phyloP scores from a whole-genome alignment of 805 yeast species.

The Wickerhamia fluorescens region DNA sequence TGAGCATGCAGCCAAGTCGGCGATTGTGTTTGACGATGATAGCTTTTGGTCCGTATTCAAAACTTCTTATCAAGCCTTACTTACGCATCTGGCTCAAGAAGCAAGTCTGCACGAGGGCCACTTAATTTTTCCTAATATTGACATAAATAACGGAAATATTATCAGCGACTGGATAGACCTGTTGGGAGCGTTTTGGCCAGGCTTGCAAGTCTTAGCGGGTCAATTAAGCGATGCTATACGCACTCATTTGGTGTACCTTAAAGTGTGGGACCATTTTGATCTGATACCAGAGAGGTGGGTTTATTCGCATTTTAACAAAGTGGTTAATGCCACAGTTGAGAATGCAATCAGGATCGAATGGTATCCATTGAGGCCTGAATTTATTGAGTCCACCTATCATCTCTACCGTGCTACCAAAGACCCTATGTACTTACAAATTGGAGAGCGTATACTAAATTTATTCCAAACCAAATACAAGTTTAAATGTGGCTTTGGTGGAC shows the following conservation, averaged over 20 bases:
- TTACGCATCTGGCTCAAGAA: conserved; percentile 32
- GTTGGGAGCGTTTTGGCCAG: conserved; percentile 83
- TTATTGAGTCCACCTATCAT: conserved; percentile 81
- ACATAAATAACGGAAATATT: conserved; percentile 43
- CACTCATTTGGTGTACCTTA: conserved; percentile 56
- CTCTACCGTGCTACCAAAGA: conserved; percentile 79
- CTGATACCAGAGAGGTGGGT: conserved; percentile 90
- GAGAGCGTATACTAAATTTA: conserved; percentile 54
- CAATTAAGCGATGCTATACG: conserved; percentile 57
- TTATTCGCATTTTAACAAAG: conserved; percentile 7
- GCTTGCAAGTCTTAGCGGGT: conserved; percentile 74
- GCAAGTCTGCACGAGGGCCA: conserved; percentile 14
- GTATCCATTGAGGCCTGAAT: conserved; percentile 93
- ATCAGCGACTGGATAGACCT: conserved; percentile 75
- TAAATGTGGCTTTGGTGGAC: conserved; percentile 77
- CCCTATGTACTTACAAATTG: conserved; percentile 74
- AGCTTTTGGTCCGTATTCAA: conserved; percentile 49
- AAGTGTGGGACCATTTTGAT: conserved; percentile 74
- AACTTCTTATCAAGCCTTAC: conserved; percentile 50
- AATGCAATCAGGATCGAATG: conserved; percentile 61
- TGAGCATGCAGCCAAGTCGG: conserved; percentile 77
- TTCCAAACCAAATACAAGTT: conserved; percentile 46
- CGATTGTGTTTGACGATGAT: conserved; percentile 62
- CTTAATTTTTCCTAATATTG: conserved; percentile 51
- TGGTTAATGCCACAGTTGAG: conserved; percentile 1